Conservation (phyloP, 495 filamentous ascomycete genomes). For the Apiosordaria backusii region DNA sequence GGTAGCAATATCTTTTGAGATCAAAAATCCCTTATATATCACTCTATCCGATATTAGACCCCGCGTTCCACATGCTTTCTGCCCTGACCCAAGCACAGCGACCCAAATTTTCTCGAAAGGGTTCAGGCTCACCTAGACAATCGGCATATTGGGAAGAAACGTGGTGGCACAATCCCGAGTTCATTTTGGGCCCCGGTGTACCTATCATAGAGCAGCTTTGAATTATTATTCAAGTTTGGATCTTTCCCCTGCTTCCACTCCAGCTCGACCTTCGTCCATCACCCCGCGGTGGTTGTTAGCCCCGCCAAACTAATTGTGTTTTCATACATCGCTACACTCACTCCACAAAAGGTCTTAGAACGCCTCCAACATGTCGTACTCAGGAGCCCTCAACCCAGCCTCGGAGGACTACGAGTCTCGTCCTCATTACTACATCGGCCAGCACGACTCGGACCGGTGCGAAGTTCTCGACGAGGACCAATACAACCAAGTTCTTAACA, state of each 20-base stretch:
- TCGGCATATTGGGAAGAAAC: not conserved
- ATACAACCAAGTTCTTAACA: conserved; percentile 64
- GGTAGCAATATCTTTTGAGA: too few species aligned
- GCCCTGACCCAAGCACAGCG: not conserved
- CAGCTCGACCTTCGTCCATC: not conserved
- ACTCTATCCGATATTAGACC: not conserved
- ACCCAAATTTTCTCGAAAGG: not conserved
- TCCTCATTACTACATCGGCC: conserved; percentile 74
- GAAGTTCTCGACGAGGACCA: conserved; percentile 59
- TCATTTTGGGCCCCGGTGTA: not conserved
- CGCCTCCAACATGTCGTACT: conserved; percentile 22
- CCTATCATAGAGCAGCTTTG: not conserved
- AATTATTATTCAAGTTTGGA: not conserved
- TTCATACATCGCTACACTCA: too few species aligned
- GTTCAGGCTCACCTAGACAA: not conserved
- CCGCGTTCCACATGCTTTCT: not conserved
- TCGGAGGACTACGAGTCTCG: conserved; percentile 45
- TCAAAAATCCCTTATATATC: not conserved
- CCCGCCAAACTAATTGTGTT: not conserved
- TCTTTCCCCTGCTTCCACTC: not conserved
- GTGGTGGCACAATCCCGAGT: not conserved
- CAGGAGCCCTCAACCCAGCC: conserved; percentile 40
- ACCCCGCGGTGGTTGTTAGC: conserved; percentile 2
- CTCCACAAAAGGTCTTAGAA: not conserved
- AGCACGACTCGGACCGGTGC: conserved; percentile 69